Conservation (phyloP, 1,139 yeast species). For the Kodamaea sp. region DNA sequence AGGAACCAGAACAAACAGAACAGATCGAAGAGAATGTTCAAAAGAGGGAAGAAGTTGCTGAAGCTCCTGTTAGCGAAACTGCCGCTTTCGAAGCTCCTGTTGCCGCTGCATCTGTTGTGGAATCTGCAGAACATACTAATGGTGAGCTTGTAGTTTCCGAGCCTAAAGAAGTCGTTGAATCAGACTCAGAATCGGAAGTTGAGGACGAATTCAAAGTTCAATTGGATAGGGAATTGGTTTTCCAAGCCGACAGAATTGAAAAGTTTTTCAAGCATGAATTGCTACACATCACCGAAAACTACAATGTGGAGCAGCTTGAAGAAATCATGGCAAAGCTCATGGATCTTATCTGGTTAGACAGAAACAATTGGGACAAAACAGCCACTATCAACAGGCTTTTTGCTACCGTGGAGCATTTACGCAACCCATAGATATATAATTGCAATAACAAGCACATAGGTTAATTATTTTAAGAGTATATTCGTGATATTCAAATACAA, state of each 20-base stretch:
- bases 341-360: slow-evolving; percentile 73
- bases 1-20: not conserved
- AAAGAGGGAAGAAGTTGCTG: too few species aligned
- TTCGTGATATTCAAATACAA: too few species aligned
- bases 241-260: slow-evolving; percentile 32
- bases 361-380: slow-evolving; percentile 68
- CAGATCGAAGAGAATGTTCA: not conserved
- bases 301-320: slow-evolving; percentile 73
- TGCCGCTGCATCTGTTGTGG: not conserved
- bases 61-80: too few species aligned
- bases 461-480: too few species aligned
- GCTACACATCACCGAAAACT: slow-evolving; percentile 44
- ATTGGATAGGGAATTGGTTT: slow-evolving; percentile 18
- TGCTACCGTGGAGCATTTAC: slow-evolving; percentile 14
- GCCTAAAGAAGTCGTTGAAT: slow-evolving; percentile 4
- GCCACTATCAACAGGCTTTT: slow-evolving; percentile 31
- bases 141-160: slow-evolving; percentile 4
- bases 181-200: slow-evolving; percentile 22
- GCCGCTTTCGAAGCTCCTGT: too few species aligned
- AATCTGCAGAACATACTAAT: not conserved
- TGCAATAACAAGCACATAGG: not conserved
- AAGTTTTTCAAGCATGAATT: slow-evolving; percentile 31
- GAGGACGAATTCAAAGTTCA: slow-evolving; percentile 23
- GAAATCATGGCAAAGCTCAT: slow-evolving; percentile 69
- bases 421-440: too few species aligned